Base-by-base conservation (phyloP, 140 eudicot genomes). In the Oenanthe javanica region DNA sequence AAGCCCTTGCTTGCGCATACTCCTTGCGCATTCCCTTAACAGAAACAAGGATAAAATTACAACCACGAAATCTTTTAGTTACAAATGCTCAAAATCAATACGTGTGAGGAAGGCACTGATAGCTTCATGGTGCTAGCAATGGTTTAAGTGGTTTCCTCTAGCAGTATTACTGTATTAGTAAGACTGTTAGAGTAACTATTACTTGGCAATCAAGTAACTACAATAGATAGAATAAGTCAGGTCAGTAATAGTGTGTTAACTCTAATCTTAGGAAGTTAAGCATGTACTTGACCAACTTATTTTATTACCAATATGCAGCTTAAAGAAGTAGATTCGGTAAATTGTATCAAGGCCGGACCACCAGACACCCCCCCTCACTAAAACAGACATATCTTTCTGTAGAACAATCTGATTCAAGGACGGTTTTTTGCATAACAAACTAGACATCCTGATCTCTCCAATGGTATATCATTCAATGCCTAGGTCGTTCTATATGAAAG, bases 11-110 rank as follows among this genome's bases (percentile, higher is more conserved):
- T 63, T 86, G 92, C 5, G 89, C 88, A 85, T 95, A 95, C 86
- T 92, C 99, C 90, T 95, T 95, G 45, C 97, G 94, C 97, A 95
- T 89, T 77, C 88, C 94, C 97, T 90, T 86, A 7, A 81, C 25
- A 73, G 67, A 15, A 52, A 48, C 13, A 79, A 49, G 11, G 25
- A 23, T 54, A 51, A 54, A 38, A 23, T 75, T 25, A 75, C 31
- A 21, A 79, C 47, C 14, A 66, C 49, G 67, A 61, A 46, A 7
- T 66, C 11, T 40, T 64, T 43, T 38, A 5, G 59, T 11, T 46
- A 78, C 6, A 47, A 61, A 55, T 77, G 79, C 45, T 59, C 23
- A 43, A 19, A 16, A 19, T 48, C 4, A 12, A 18, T 23, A 61
- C 36, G 27, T n/a, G 69, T 6, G 7, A n/a, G 69, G 36, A 61